phyloP scores from a whole-genome alignment of 768 basidiomycete species.

The Calvatia gigantea region DNA sequence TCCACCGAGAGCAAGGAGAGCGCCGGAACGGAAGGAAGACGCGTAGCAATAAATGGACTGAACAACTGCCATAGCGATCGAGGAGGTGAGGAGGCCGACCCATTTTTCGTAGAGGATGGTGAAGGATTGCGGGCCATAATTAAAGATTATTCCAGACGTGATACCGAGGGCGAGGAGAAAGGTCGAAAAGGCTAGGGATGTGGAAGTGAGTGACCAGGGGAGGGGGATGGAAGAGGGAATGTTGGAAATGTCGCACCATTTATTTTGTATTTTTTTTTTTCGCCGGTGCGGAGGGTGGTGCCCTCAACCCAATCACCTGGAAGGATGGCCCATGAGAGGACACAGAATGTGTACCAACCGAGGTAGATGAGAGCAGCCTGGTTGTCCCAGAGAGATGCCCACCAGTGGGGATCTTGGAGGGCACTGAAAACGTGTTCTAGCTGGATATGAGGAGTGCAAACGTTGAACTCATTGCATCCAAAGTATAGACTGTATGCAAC shows the following conservation, averaged over 20 bases:
- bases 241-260: slow-evolving; percentile 61
- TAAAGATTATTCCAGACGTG: slow-evolving; percentile 62
- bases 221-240: neutral
- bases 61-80: slow-evolving; percentile 69
- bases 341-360: slow-evolving; percentile 88
- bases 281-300: slow-evolving; percentile 67
- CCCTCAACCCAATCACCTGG: slow-evolving; percentile 76
- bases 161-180: slow-evolving; percentile 79
- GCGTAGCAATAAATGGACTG: slow-evolving; percentile 75
- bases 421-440: slow-evolving; percentile 42
- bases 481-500: slow-evolving; percentile 75
- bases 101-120: slow-evolving; percentile 92
- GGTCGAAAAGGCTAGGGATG: slow-evolving; percentile 78
- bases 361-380: slow-evolving; percentile 74
- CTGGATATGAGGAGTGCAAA: slow-evolving; percentile 53
- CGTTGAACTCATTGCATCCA: slow-evolving; percentile 67
- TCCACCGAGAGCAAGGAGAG: slow-evolving; percentile 87
- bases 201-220: slow-evolving; percentile 1
- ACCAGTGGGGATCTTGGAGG: slow-evolving; percentile 53
- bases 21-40: slow-evolving; percentile 62
- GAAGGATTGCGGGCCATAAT: slow-evolving; percentile 74
- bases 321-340: slow-evolving; percentile 76
- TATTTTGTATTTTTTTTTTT: slow-evolving; percentile 83
- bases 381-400: slow-evolving; percentile 78
- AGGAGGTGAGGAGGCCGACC: slow-evolving; percentile 83